These are phyloP conservation scores for Macroventuria anomochaeta DNA, from an alignment of 2,329 filamentous ascomycete genomes.

Conservation along the genomic window DNA sequence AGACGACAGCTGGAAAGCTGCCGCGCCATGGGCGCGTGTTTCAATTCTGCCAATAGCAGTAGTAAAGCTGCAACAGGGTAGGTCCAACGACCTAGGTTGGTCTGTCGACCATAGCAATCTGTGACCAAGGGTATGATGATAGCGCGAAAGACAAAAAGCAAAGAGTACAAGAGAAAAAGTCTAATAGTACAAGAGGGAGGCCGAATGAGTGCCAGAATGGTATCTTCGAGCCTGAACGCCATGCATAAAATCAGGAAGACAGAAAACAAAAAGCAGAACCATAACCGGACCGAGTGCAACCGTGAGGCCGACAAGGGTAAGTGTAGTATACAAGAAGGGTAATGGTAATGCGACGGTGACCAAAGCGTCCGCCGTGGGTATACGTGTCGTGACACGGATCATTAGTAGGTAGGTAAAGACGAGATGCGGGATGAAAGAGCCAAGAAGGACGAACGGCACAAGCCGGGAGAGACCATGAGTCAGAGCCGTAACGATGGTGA, in stretches of 20 bases:
- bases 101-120: slow-evolving; percentile 20
- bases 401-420: slow-evolving; percentile 19
- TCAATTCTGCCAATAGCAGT: slow-evolving; percentile 19
- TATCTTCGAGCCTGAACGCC: slow-evolving; percentile 37
- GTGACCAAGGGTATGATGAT: slow-evolving; percentile 21
- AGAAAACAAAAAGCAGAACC: slow-evolving; percentile 19
- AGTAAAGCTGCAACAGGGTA: slow-evolving; percentile 8
- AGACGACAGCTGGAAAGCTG: slow-evolving; percentile 25
- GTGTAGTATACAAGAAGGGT: slow-evolving; percentile 43
- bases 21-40: slow-evolving; percentile 37
- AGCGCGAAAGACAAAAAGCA: slow-evolving; percentile 16
- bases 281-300: slow-evolving; percentile 26
- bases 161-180: slow-evolving; percentile 15
- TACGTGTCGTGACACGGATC: slow-evolving; percentile 20
- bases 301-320: slow-evolving; percentile 30
- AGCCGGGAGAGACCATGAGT: slow-evolving; percentile 27
- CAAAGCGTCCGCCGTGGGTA: slow-evolving; percentile 12
- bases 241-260: slow-evolving; percentile 19
- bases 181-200: slow-evolving; percentile 42
- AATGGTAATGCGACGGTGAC: slow-evolving; percentile 14
- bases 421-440: slow-evolving; percentile 20
- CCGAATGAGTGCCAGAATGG: slow-evolving; percentile 44
- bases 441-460: slow-evolving; percentile 14
- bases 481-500: slow-evolving; percentile 26
- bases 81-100: slow-evolving; percentile 12